Evolutionary conservation across 495 filamentous ascomycete genomes (phyloP).

Genomic region (Neurospora sp.): DNA sequence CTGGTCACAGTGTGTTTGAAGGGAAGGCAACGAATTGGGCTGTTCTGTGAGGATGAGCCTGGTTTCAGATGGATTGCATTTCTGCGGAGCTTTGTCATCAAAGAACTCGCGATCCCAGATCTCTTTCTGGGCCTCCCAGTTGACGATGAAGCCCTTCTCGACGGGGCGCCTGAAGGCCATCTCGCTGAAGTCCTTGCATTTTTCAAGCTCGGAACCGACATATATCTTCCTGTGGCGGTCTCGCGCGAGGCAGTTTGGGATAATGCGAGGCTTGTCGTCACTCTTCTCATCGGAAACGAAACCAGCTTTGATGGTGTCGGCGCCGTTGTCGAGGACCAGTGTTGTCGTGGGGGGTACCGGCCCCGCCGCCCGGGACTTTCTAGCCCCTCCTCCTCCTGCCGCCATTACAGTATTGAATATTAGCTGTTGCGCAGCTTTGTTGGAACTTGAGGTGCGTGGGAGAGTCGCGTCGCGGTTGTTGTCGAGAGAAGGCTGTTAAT

Average conservation of each 20-base stretch:
- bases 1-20: conserved; percentile 89
- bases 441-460: neutral
- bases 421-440: neutral
- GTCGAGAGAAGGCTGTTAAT: neutral
- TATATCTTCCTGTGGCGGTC: conserved; percentile 69
- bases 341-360: conserved; percentile 50
- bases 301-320: conserved; percentile 87
- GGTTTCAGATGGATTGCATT: conserved; percentile 69
- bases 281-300: conserved; percentile 41
- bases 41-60: conserved; percentile 80
- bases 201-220: conserved; percentile 69
- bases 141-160: conserved; percentile 91
- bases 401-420: conserved; percentile 23
- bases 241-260: conserved; percentile 83
- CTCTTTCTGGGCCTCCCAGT: conserved; percentile 93
- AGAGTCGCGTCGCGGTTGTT: neutral
- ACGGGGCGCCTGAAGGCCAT: conserved; percentile 80
- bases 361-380: conserved; percentile 30
- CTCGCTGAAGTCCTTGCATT: conserved; percentile 82
- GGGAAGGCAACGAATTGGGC: conserved; percentile 68
- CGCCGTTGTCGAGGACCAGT: conserved; percentile 90
- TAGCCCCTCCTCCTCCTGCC: conserved; percentile 18
- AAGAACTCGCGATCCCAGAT: conserved; percentile 93
- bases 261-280: conserved; percentile 49
- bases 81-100: conserved; percentile 55